These are phyloP conservation scores for Chrysosphaeria jannelii DNA, from an alignment of 2,329 filamentous ascomycete genomes.

Conservation along the genomic window DNA sequence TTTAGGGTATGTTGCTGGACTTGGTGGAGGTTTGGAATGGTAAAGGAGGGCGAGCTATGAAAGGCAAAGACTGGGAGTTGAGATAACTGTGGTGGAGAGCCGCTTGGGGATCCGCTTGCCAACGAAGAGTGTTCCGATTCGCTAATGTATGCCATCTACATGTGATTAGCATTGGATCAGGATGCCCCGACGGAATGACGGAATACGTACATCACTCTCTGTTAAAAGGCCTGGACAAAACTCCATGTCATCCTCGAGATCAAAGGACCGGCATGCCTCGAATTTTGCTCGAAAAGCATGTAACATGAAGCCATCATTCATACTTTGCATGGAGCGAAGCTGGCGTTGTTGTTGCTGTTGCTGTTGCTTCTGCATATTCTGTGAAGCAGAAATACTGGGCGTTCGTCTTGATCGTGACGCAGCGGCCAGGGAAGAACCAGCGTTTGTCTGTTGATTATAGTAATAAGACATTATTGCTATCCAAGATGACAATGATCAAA, in stretches of 20 bases:
- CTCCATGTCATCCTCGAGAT: conserved; percentile 83
- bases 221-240: conserved; percentile 84
- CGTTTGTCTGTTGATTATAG: too few relatives aligned
- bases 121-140: conserved; percentile 83
- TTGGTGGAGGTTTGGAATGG: conserved; percentile 31
- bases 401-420: too few relatives aligned
- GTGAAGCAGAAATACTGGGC: too few relatives aligned
- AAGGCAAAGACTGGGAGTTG: conserved; percentile 52
- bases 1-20: conserved; percentile 32
- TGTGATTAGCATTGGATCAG: neutral
- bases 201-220: conserved; percentile 43
- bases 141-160: conserved; percentile 13
- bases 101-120: conserved; percentile 76
- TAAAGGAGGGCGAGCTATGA: conserved; percentile 38
- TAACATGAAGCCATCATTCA: conserved; percentile 47
- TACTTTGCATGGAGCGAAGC: conserved; percentile 45
- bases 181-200: neutral
- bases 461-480: too few relatives aligned
- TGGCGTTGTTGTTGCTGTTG: conserved; percentile 19
- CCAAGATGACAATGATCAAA: too few relatives aligned
- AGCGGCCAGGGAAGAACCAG: too few relatives aligned
- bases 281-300: conserved; percentile 62
- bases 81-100: conserved; percentile 65
- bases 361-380: conserved; percentile 53
- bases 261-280: conserved; percentile 76